phyloP scores from a whole-genome alignment of 768 basidiomycete species.

The Tulasnella sp. region DNA sequence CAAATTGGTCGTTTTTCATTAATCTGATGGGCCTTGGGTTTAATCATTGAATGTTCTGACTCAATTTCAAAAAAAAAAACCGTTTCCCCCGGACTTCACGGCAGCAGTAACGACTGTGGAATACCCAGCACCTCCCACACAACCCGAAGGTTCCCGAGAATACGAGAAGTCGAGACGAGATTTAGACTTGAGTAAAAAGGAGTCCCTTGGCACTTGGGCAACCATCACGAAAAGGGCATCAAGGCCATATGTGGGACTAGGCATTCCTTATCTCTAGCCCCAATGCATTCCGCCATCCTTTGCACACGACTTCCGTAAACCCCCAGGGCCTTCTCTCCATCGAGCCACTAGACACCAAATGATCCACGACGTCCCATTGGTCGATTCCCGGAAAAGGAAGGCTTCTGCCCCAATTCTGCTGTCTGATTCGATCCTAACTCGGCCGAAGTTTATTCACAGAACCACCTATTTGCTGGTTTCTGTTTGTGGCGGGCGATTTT shows the following conservation, averaged over 20 bases:
- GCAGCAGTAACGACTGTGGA: background rate
- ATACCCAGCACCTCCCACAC: background rate
- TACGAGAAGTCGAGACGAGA: background rate
- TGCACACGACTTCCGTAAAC: conserved; percentile 3
- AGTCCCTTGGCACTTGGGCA: background rate
- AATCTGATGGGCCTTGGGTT: background rate
- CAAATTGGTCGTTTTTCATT: background rate
- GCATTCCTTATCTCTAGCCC: conserved; percentile 6
- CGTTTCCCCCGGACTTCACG: too few species aligned
- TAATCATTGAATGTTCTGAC: background rate
- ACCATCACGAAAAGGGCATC: background rate
- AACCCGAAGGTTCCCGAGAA: conserved; percentile 8
- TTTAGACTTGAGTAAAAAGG: background rate
- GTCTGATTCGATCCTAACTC: background rate
- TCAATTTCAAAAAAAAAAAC: background rate
- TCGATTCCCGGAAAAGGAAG: background rate
- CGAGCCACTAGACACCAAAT: background rate
- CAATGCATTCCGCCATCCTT: background rate
- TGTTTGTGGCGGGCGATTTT: background rate
- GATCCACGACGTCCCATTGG: background rate
- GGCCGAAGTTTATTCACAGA: background rate
- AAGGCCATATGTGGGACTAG: background rate
- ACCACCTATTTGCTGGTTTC: background rate
- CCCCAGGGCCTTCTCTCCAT: background rate
- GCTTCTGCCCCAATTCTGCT: conserved; percentile 7